Base-by-base conservation (phyloP, 495 filamentous ascomycete genomes). In the Achaetomiella virescens region DNA sequence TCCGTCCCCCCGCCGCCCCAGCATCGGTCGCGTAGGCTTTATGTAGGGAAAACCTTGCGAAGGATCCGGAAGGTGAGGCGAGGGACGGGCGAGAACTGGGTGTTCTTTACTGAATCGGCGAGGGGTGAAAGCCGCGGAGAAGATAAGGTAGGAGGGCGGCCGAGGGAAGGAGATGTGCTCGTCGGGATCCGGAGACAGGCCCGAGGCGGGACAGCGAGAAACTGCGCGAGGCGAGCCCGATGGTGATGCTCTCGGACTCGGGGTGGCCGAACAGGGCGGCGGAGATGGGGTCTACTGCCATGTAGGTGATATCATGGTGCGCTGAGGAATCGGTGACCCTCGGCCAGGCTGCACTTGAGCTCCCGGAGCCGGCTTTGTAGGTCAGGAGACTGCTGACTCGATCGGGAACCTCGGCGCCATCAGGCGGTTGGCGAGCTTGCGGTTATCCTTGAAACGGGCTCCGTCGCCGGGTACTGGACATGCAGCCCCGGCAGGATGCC, bases 361-460 rank as follows among this genome's bases (percentile, higher is more conserved):
- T 57, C 21, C 73, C 74, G 76, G 6, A 75, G 45, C 17, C 69
- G 47, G 55, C 54, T n/a, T 61, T 54, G 49, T 75, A 69, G 6
- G 74, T 52, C 18, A 65, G 48, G 5, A 68, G 67, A 0, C 59
- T 68, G 24, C 61, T 68, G 37, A 75, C 64, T 70, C 47, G 22
- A 64, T 57, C 17, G 76, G 50, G 49, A 75, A 76, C 0, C 45
- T 57, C 0, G 71, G 67, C 9, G 66, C 61, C 73, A 77, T 77
- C 21, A 72, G 46, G 42, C 74, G 71, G 29, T 64, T 64, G 49
- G 71, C 46, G 11, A 75, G 63, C 14, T 65, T 60, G 29, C 64
- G 62, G 41, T 74, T 66, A 25, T 48, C 56, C 54, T 66, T 73
- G 54, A 69, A 74, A 20, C 57, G 62, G 0, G 61, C 43, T 70